Conservation (phyloP, 1,284 basidiomycete species). For the Microbotryum silenes-acaulis region DNA sequence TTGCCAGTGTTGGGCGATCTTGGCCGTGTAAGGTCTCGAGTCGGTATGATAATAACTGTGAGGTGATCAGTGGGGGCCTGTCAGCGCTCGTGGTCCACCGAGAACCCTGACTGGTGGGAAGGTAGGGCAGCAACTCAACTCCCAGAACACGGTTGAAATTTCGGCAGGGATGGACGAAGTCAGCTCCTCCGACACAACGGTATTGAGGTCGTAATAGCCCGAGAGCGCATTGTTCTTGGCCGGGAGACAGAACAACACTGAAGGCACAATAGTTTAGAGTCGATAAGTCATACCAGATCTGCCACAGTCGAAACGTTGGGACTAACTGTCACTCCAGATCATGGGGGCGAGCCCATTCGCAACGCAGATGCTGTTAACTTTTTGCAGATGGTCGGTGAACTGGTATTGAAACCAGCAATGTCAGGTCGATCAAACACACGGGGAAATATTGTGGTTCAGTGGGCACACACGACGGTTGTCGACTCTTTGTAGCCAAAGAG, state of each 20-base stretch:
- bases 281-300: too few species aligned
- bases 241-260: slow-evolving; percentile 42
- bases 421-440: not conserved
- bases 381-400: slow-evolving; percentile 36
- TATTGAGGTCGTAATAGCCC: slow-evolving; percentile 39
- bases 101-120: not conserved
- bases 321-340: slow-evolving; percentile 41
- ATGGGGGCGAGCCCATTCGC: slow-evolving; percentile 36
- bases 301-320: not conserved
- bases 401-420: not conserved
- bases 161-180: slow-evolving; percentile 36
- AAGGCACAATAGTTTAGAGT: not conserved
- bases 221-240: slow-evolving; percentile 40
- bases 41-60: slow-evolving; percentile 36
- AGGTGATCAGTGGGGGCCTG: slow-evolving; percentile 16
- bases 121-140: slow-evolving; percentile 5
- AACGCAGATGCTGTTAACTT: slow-evolving; percentile 39
- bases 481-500: slow-evolving; percentile 40
- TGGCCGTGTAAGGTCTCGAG: slow-evolving; percentile 35
- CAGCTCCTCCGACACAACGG: slow-evolving; percentile 32
- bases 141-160: slow-evolving; percentile 37
- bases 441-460: not conserved
- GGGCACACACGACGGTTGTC: slow-evolving; percentile 28
- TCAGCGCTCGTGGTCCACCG: not conserved
- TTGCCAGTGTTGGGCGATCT: slow-evolving; percentile 40